Percentiles rank a stretch among this genome's conserved stretches.
phyloP scores from a whole-genome alignment of 2,329 filamentous ascomycete genomes.

The Bimuria novae-zelandiae region DNA sequence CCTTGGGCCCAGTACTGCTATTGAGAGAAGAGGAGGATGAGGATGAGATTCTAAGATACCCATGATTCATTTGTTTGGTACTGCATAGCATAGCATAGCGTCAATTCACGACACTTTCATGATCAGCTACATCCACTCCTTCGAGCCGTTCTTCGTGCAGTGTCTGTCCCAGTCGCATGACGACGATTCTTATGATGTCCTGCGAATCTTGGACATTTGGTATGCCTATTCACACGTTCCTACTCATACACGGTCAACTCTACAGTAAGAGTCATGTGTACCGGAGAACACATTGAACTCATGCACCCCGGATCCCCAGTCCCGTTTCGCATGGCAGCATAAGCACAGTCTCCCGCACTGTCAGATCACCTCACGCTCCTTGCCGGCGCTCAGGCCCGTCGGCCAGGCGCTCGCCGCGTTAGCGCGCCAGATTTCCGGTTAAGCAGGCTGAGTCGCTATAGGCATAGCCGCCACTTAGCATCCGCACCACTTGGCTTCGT shows the following conservation, averaged over 20 bases:
- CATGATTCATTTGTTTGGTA: constrained; percentile 16
- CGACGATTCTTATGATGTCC: no score
- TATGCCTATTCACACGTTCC: no score
- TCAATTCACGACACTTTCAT: constrained; percentile 8
- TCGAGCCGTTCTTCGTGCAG: background rate
- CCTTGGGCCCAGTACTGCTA: constrained; percentile 33
- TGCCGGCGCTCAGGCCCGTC: constrained; percentile 26
- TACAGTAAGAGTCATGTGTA: no score
- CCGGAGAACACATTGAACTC: no score
- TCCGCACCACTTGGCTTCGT: no score
- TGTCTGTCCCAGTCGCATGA: no score
- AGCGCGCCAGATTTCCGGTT: constrained; percentile 1
- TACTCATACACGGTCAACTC: no score
- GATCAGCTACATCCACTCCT: background rate
- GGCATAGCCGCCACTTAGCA: background rate
- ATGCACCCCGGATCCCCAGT: constrained; percentile 2
- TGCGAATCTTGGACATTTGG: no score
- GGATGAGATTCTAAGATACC: constrained; percentile 33
- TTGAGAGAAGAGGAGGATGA: constrained; percentile 27
- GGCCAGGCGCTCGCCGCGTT: constrained; percentile 8
- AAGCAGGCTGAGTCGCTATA: background rate
- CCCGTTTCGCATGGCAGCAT: constrained; percentile 15
- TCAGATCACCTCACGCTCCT: constrained; percentile 20
- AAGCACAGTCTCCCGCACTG: constrained; percentile 14
- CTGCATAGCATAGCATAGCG: constrained; percentile 19